Percentiles rank a stretch among this genome's conserved stretches.
phyloP scores from a whole-genome alignment of 768 basidiomycete genomes.

The Dioszegia hungarica region DNA sequence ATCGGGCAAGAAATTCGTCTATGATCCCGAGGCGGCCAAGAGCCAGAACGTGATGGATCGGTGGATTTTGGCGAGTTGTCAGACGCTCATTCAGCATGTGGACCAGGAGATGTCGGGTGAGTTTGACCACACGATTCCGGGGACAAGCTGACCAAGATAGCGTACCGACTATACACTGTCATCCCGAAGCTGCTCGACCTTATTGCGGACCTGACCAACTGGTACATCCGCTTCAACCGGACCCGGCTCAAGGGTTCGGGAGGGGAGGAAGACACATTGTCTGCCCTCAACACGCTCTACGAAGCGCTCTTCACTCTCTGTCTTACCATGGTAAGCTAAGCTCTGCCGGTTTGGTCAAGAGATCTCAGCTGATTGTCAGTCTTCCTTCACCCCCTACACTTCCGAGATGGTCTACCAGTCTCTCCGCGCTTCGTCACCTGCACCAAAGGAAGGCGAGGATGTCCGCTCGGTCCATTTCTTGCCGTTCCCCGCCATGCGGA shows the following conservation, averaged over 20 bases:
- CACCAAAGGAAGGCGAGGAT: slow-evolving; percentile 56
- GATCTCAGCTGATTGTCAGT: slow-evolving; percentile 53
- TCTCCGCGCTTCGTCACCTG: slow-evolving; percentile 71
- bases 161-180: slow-evolving; percentile 94
- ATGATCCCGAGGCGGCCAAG: slow-evolving; percentile 76
- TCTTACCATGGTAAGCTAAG: slow-evolving; percentile 74
- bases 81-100: slow-evolving; percentile 87
- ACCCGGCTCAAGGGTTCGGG: slow-evolving; percentile 92
- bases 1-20: slow-evolving; percentile 69
- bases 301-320: slow-evolving; percentile 91
- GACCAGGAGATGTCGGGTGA: slow-evolving; percentile 83
- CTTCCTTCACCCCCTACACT: slow-evolving; percentile 96
- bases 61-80: slow-evolving; percentile 97
- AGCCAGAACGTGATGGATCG: slow-evolving; percentile 95
- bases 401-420: slow-evolving; percentile 95
- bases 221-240: slow-evolving; percentile 99
- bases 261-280: slow-evolving; percentile 75
- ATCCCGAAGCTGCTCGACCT: slow-evolving; percentile 89
- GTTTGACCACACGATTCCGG: slow-evolving; percentile 13
- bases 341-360: background rate
- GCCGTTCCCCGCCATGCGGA: slow-evolving; percentile 84
- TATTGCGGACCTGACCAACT: slow-evolving; percentile 94
- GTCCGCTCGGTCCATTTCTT: slow-evolving; percentile 92
- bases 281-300: slow-evolving; percentile 91
- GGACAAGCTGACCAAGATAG: slow-evolving; percentile 24